Base-by-base conservation (phyloP, 208 protist species). In the Phytomonas francai region DNA sequence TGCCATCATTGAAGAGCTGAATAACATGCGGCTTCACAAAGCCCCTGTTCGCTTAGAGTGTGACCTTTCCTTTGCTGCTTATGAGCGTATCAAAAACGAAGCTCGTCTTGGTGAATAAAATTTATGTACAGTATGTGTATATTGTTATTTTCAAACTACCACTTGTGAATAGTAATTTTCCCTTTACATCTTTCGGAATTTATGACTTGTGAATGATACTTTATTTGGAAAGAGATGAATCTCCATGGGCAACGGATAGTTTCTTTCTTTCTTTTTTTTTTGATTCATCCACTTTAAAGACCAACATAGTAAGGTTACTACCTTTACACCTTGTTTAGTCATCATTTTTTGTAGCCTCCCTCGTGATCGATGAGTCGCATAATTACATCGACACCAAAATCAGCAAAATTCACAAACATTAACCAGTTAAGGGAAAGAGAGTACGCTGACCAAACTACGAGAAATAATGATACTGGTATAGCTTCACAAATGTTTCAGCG, bases 21-120 rank as follows among this genome's bases (percentile, higher is more conserved):
- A 72, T 29, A 65, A 73, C 59, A 81, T 89, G 69, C 78, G 77
- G 59, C 29, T 39, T 16, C 79, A 79, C 31, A 75, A 70, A 32
- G 79, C 72, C 2, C 39, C 65, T 30, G 72, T 93, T 32, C 71
- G 76, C 12, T 67, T 93, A 59, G 81, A 71, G 19, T 79, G 77
- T 28, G 84, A 93, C 67, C 80, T 93, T 58, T 83, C 77, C 32
- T 91, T 85, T 68, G 84, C 80, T 25, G 58, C 77, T 5, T 93
- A 93, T 59, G 59, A 81, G 59, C 73, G 78, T 42, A 74, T 78
- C 57, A 83, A 81, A 63, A 28, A 70, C 31, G 8, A 66, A 11
- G 39, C 39, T 45, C 39, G 11, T 45, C 39, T 45, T 45, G 39
- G 12, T 2, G 1, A 45, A 45, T 45, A 45, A 14, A 45, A 45